phyloP scores from a whole-genome alignment of 306 rosid species.

The Cicer yamashitae region DNA sequence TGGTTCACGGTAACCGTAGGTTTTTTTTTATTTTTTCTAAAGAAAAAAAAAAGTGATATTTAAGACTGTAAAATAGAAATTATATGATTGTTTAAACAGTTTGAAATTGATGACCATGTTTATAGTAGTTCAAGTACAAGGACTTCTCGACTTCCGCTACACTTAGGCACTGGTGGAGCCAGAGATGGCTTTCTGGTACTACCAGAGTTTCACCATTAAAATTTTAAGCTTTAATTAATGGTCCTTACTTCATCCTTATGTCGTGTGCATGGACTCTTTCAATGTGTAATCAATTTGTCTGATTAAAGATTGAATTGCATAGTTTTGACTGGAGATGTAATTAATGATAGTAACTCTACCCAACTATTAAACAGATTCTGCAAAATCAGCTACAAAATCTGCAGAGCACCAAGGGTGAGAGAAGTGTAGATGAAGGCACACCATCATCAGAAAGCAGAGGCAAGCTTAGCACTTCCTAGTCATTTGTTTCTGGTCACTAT shows the following conservation, averaged over 20 bases:
- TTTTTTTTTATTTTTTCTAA: no score
- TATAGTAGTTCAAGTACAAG: not conserved
- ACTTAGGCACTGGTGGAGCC: not conserved
- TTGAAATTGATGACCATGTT: slow-evolving; percentile 10
- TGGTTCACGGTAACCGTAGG: no score
- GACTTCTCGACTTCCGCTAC: not conserved
- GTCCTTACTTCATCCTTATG: not conserved
- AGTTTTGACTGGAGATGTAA: slow-evolving; percentile 24
- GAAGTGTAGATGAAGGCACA: slow-evolving; percentile 42
- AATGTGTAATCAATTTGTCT: slow-evolving; percentile 25
- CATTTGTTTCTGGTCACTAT: slow-evolving; percentile 42
- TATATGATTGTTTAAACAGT: not conserved
- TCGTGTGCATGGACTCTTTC: slow-evolving; percentile 7
- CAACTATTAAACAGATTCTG: slow-evolving; percentile 52
- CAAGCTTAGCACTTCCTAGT: slow-evolving; percentile 53
- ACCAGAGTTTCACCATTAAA: not conserved
- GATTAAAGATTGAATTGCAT: slow-evolving; percentile 27
- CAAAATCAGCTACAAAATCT: slow-evolving; percentile 70
- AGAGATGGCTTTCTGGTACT: slow-evolving; percentile 1
- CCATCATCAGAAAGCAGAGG: slow-evolving; percentile 61
- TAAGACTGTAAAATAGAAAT: no score
- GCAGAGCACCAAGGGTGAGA: slow-evolving; percentile 51
- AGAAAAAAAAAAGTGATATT: no score
- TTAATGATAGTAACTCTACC: not conserved
- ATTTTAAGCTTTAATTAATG: not conserved